Base-by-base conservation (phyloP, 192 early-diverging fungal genomes). In the Phycomyces blakesleeanus region DNA sequence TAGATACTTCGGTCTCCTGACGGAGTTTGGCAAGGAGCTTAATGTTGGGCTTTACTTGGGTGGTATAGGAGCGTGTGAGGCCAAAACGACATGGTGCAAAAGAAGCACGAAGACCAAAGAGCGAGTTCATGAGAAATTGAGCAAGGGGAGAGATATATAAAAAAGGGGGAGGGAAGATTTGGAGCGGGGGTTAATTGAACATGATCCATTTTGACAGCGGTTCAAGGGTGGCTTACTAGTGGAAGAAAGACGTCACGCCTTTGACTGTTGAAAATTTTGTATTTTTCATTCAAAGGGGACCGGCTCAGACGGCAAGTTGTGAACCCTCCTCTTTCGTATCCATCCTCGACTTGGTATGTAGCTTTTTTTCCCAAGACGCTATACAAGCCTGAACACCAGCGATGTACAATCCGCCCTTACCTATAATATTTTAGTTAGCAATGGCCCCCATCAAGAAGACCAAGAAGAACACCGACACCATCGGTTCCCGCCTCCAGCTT, bases 401-500 rank as follows among this genome's bases (percentile, higher is more conserved):
- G 29, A 34, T 34, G 2, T 34, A 34, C 7, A 34, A 34, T 34
- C n/a, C n/a, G n/a, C n/a, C n/a, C 40, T 41, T 14, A 41, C 40
- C 40, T 58, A 5, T 58, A 38, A 20, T 8, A 5, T 41, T 26
- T 18, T 63, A 67, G 61, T 34, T 65, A 75, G 52, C 65, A 71
- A 83, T 85, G 83, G 78, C 83, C 53, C 78, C 82, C 69, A 68
- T 69, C 68, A 73, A 87, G 80, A 91, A 91, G 86, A 75, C 87
- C 74, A 92, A 94, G 85, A 90, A 93, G 80, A 68, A 88, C 64
- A 76, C 83, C 57, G 96, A 99, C 83, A 89, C 88, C 80, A 97
- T 99, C 89, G 98, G 98, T 92, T 87, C 94, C 72, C 89, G 95
- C 72, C 89, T 99, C 72, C 89, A 93, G 64, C 91, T 99, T 75